A percentile compares a stretch with the other conserved stretches of the same genome.
These are phyloP conservation scores for Aspergillus baeticus DNA, from an alignment of 495 filamentous ascomycete species.

Conservation along the genomic window DNA sequence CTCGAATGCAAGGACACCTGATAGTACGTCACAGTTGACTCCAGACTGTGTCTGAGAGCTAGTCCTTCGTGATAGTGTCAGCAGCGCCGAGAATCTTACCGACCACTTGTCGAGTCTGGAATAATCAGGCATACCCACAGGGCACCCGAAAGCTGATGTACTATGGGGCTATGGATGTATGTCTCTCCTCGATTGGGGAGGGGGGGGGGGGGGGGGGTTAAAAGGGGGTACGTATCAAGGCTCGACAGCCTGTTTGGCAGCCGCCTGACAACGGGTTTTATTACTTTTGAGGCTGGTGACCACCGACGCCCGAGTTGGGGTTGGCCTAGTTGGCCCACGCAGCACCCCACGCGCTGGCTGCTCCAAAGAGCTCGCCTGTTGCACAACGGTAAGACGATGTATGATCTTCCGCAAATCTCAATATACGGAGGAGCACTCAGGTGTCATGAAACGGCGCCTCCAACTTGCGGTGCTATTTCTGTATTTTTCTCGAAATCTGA, in stretches of 20 bases:
- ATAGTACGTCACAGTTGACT: constrained; percentile 26
- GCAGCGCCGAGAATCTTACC: constrained; percentile 13
- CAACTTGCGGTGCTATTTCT: constrained; percentile 19
- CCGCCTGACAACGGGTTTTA: constrained; percentile 16
- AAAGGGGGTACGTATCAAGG: not conserved
- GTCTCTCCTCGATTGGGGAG: constrained; percentile 5
- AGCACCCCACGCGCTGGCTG: constrained; percentile 19
- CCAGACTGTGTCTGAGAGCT: constrained; percentile 17
- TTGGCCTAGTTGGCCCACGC: constrained; percentile 22
- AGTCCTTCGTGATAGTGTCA: constrained; percentile 17
- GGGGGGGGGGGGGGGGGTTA: not conserved
- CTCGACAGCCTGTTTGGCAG: constrained; percentile 1
- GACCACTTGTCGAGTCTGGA: constrained; percentile 18
- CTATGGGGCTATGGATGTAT: constrained; percentile 12
- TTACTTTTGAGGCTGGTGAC: constrained; percentile 23
- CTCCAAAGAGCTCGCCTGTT: constrained; percentile 11
- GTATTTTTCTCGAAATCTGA: constrained; percentile 12
- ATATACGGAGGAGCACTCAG: constrained; percentile 8
- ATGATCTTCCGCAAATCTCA: constrained; percentile 18
- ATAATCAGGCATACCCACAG: constrained; percentile 19
- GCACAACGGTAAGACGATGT: constrained; percentile 22
- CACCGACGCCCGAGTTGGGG: constrained; percentile 17
- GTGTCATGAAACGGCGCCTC: constrained; percentile 16
- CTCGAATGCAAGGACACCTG: constrained; percentile 26
- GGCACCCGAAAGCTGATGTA: constrained; percentile 12